Evolutionary conservation across 177 flowering plant genomes (phyloP).

Genomic region (Tripterygium wilfordii): DNA sequence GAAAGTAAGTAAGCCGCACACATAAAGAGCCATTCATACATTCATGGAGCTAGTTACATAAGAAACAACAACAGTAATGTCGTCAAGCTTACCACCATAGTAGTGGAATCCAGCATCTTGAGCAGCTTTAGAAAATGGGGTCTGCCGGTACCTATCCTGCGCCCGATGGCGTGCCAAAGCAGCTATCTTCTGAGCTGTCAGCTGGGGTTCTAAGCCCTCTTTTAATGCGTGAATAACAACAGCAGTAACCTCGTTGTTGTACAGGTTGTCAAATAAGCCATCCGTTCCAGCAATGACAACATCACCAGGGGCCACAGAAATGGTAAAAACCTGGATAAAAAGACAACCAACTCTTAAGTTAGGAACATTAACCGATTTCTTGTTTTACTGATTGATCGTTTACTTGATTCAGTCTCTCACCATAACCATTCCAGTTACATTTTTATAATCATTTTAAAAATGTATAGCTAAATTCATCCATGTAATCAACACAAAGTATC

Average conservation of each 20-base stretch:
- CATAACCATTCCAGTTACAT: too few relatives aligned
- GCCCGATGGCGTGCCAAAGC: slow-evolving; percentile 67
- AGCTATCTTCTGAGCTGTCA: slow-evolving; percentile 70
- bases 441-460: too few relatives aligned
- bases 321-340: slow-evolving; percentile 72
- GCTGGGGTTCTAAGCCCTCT: slow-evolving; percentile 56
- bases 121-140: slow-evolving; percentile 85
- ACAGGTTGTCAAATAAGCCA: slow-evolving; percentile 87
- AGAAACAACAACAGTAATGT: slow-evolving; percentile 82
- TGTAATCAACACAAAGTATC: too few relatives aligned
- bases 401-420: too few relatives aligned
- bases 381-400: too few relatives aligned
- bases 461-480: too few relatives aligned
- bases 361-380: too few relatives aligned
- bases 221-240: slow-evolving; percentile 55
- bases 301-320: slow-evolving; percentile 71
- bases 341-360: not conserved
- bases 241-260: slow-evolving; percentile 50
- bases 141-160: slow-evolving; percentile 42
- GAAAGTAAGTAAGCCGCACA: too few relatives aligned
- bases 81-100: slow-evolving; percentile 92
- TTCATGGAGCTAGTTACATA: slow-evolving; percentile 36
- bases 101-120: slow-evolving; percentile 87
- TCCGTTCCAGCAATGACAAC: slow-evolving; percentile 87
- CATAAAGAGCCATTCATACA: too few relatives aligned